These are phyloP conservation scores for Solanum ossicruentum DNA, from an alignment of 257 asterid species.

Conservation along the genomic window DNA sequence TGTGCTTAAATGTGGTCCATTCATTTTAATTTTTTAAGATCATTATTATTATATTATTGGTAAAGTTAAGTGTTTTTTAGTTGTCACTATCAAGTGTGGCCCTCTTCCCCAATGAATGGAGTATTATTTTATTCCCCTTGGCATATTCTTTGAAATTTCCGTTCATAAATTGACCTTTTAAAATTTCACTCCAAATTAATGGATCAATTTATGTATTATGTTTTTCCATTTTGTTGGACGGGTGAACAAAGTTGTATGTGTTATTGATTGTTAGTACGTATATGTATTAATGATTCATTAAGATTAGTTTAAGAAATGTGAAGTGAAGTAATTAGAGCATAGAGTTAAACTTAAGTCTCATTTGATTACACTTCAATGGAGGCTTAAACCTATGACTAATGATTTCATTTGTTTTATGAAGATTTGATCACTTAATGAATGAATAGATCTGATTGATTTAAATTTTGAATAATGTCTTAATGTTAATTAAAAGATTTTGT, in stretches of 20 bases:
- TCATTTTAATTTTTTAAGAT: neutral
- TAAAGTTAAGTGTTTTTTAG: neutral
- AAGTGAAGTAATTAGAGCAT: neutral
- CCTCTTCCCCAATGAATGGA: neutral
- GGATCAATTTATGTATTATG: too few species aligned
- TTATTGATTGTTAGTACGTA: neutral
- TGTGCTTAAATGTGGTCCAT: neutral
- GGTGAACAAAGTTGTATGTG: neutral
- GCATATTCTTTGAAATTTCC: neutral
- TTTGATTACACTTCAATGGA: neutral
- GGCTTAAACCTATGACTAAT: neutral
- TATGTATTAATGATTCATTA: neutral
- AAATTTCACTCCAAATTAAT: too few species aligned
- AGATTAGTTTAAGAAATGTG: neutral
- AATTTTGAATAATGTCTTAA: neutral
- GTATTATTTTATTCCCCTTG: neutral
- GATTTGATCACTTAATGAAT: neutral
- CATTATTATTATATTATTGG: neutral
- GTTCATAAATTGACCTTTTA: too few species aligned
- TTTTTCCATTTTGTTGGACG: fast-evolving
- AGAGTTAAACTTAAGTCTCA: neutral
- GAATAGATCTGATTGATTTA: neutral
- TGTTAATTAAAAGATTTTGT: neutral
- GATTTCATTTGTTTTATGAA: neutral
- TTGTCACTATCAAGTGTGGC: neutral